Evolutionary conservation across 169 alveolate genomes (phyloP), one percentile per base, ranked within the genome.

Genomic region (Cyclospora cayetanensis): DNA sequence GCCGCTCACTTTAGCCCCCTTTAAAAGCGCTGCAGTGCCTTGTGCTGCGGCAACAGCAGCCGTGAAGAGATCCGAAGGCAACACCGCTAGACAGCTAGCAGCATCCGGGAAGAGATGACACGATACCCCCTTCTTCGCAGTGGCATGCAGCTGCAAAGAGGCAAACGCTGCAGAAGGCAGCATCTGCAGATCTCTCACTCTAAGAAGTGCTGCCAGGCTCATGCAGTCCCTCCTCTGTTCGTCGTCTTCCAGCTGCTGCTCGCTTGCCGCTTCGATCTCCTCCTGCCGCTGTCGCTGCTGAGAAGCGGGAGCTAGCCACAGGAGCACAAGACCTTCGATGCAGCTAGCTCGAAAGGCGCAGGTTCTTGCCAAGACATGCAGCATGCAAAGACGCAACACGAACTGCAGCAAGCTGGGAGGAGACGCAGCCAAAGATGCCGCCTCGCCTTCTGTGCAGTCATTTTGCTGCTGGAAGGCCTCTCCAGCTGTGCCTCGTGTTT

Each of bases 21-120:
- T n/a, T n/a, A n/a, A 53, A 29, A 50, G 52, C 18, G 55, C 35
- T 12, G 89, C 89, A 15, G 89, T 29, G 52, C 70, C 18, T 52
- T 72, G 89, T 29, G 89, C 89, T 22, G 89, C 89, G 52, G 74
- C 89, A 79, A 25, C 89, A 79, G 89, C 89, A 79, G 89, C 89
- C 0, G 89, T 79, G 35, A 79, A 4, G 9, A 79, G 46, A 52
- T 79, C 89, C 55, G 89, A 31, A 1, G 89, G 89, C 89, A 79
- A 42, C 89, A 79, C 89, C 25, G 89, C 43, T n/a, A 79, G 89
- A 52, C 89, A 79, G 53, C 74, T 72, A 25, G 50, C 39, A n/a
- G 89, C 89, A 37, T 79, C 89, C 0, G 43, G 72, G 9, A 79
- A 37, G 72, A 60, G 63, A 63, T 72, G 72, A 72, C 89, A 79